Evolutionary conservation across 2,329 filamentous ascomycete genomes (phyloP), one percentile per base, ranked within the genome.

Genomic region (Colletotrichum euphorbiae): DNA sequence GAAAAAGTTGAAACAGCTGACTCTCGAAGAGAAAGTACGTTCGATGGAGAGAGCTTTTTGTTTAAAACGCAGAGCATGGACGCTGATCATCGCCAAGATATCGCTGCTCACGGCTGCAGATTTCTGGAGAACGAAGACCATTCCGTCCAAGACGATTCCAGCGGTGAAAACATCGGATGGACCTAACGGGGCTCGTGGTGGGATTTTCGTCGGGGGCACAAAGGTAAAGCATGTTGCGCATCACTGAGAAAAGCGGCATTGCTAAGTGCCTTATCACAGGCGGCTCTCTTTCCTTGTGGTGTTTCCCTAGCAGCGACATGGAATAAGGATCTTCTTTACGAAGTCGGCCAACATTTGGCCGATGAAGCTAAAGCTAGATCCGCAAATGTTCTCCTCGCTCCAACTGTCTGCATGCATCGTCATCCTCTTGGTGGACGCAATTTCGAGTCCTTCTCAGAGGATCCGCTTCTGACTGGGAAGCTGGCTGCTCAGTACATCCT

Each of bases 401-500:
- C 92, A 2, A 94, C 92, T 1, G 89, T 94, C 38, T 94, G 93
- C 80, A 90, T 93, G 83, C 93, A 96, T 74, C 87, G 93, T 15
- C 92, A 92, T 56, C 93, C 93, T 0, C 84, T 96, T 0, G 93
- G 93, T n/a, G 93, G 93, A 17, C 86, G 93, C 68, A 94, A 94
- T 71, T 97, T 96, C 72, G 93, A 97, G 78, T 94, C 92, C 0
- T 96, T 94, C 77, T 93, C 91, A 0, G 93, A 96, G 77, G 93
- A 96, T 72, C 93, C 93, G 0, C 85, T 90, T 9, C 83, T 97
- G 5, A 93, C 92, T 0, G 92, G 92, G 36, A 91, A 90, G 70
- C 81, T 94, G 69, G 90, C 91, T 12, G 87, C 90, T 1, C 86
- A 91, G 68, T 92, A 92, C 70, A 90, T 93, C 74, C 89, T 87